Conservation (phyloP, 192 early-diverging fungal species). For the Coemansia sp. region DNA sequence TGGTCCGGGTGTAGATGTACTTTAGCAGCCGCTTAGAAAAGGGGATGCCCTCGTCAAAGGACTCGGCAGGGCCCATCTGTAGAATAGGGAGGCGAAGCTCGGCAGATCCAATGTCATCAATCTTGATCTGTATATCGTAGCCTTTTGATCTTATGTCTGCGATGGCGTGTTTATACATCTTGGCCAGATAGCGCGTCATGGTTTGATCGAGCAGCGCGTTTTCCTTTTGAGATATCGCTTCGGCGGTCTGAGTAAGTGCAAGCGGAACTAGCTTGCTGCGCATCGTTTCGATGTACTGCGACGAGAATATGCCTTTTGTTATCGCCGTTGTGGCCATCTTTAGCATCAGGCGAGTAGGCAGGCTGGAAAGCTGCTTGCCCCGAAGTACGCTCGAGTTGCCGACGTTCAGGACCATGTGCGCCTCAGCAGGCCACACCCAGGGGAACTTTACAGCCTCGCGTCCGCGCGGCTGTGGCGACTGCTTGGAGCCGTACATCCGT, state of each 20-base stretch:
- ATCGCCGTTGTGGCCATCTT: neutral
- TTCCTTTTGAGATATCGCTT: conserved; percentile 16
- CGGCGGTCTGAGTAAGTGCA: neutral
- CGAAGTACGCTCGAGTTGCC: too few species aligned
- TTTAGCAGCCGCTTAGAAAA: neutral
- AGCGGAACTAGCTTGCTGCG: conserved; percentile 8
- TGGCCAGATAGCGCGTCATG: conserved; percentile 9
- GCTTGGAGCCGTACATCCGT: too few species aligned
- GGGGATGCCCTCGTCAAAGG: conserved; percentile 14
- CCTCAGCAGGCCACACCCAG: conserved; percentile 28
- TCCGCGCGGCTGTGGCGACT: too few species aligned
- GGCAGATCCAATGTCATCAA: neutral
- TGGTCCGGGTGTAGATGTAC: conserved; percentile 10
- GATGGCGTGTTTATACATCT: conserved; percentile 18
- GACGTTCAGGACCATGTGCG: too few species aligned
- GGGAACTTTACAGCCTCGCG: conserved; percentile 23
- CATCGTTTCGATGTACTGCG: conserved; percentile 6
- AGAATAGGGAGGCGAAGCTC: neutral
- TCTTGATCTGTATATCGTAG: conserved; percentile 4
- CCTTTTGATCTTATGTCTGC: conserved; percentile 14
- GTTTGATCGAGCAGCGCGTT: conserved; percentile 9
- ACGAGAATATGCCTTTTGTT: too few species aligned
- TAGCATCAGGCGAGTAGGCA: too few species aligned
- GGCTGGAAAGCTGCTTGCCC: too few species aligned
- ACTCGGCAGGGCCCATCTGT: conserved; percentile 10